Conservation (phyloP, 768 basidiomycete genomes). For the Scleroderma citrinum region DNA sequence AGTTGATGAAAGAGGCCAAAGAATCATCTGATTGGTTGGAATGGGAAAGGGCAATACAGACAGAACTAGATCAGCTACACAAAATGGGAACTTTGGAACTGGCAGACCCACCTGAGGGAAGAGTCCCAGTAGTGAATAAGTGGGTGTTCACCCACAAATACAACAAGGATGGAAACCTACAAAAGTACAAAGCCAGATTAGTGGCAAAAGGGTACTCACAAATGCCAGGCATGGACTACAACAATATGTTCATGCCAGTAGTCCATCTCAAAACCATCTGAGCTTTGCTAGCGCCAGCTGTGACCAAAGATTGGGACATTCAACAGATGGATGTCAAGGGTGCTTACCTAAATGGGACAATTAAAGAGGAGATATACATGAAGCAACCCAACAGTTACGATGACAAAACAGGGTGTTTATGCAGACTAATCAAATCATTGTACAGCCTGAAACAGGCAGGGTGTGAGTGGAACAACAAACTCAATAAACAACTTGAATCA, state of each 20-base stretch:
- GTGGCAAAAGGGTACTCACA: conserved; percentile 38
- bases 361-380: conserved; percentile 32
- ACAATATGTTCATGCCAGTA: conserved; percentile 29
- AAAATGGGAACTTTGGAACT: conserved; percentile 14
- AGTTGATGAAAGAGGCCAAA: background rate
- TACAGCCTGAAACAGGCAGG: conserved; percentile 30
- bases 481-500: conserved; percentile 13
- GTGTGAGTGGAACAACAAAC: conserved; percentile 24
- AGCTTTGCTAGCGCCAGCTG: conserved; percentile 17
- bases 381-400: conserved; percentile 19
- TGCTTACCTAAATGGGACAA: conserved; percentile 24
- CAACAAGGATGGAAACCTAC: background rate
- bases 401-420: conserved; percentile 12
- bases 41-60: background rate
- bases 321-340: conserved; percentile 26
- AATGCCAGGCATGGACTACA: conserved; percentile 29
- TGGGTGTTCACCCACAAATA: conserved; percentile 19
- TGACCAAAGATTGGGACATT: conserved; percentile 18
- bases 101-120: conserved; percentile 16
- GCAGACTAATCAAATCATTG: conserved; percentile 13
- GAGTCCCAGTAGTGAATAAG: conserved; percentile 21
- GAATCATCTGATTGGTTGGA: background rate
- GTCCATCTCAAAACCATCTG: conserved; percentile 19
- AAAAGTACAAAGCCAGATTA: conserved; percentile 28
- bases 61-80: too few relatives aligned